Evolutionary conservation across 495 filamentous ascomycete species (phyloP).

Genomic region (Aspergillus cavernicola): DNA sequence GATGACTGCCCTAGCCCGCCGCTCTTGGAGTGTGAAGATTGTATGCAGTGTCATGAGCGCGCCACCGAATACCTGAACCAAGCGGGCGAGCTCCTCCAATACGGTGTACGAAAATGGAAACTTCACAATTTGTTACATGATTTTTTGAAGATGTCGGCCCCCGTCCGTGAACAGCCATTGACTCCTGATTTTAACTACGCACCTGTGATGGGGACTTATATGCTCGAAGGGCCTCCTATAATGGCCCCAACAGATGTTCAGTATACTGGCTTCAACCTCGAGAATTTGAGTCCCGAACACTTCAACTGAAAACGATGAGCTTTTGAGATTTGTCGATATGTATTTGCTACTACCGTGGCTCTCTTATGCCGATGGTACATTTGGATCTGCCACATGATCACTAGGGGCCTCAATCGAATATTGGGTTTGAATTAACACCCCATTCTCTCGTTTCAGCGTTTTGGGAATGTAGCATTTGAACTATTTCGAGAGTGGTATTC

Average conservation of each 20-base stretch:
- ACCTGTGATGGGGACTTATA: slow-evolving; percentile 9
- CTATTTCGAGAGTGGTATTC: too few relatives aligned
- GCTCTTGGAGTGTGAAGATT: slow-evolving; percentile 32
- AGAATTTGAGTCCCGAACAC: slow-evolving; percentile 4
- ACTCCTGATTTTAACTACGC: slow-evolving; percentile 14
- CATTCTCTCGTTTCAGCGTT: too few relatives aligned
- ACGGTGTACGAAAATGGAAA: slow-evolving; percentile 36
- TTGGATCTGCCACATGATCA: too few relatives aligned
- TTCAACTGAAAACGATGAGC: too few relatives aligned
- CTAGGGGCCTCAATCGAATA: too few relatives aligned
- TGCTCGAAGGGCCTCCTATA: slow-evolving; percentile 11
- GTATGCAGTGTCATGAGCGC: slow-evolving; percentile 34
- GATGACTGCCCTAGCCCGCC: slow-evolving; percentile 36
- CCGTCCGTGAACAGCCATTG: slow-evolving; percentile 12
- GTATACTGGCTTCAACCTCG: slow-evolving; percentile 12
- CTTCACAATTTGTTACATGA: slow-evolving; percentile 25
- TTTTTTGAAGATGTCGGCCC: slow-evolving; percentile 25
- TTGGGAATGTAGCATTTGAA: too few relatives aligned
- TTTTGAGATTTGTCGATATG: too few relatives aligned
- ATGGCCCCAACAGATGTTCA: slow-evolving; percentile 6
- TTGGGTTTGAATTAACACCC: too few relatives aligned
- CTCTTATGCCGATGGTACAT: too few relatives aligned
- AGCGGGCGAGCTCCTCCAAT: slow-evolving; percentile 30
- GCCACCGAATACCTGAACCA: slow-evolving; percentile 34
- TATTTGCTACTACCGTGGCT: too few relatives aligned